Evolutionary conservation across 208 protist genomes (phyloP), one percentile per base, ranked within the genome.

Genomic region (Trypanosoma boissoni): DNA sequence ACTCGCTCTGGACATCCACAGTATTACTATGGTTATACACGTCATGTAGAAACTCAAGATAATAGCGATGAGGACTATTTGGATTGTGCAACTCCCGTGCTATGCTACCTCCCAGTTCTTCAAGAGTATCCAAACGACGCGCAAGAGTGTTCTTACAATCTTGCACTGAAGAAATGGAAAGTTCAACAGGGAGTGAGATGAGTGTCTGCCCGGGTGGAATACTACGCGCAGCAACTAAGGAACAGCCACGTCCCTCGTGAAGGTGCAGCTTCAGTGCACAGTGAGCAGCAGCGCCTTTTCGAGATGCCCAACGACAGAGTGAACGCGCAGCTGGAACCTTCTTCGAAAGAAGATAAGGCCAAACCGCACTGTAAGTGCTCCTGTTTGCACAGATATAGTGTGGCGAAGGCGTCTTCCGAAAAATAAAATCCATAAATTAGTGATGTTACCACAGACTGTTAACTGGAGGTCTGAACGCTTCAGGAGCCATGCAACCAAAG

Each of bases 11-110:
- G 6, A 26, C 49, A 4, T 58, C 58, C n/a, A 83, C 81, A 16
- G 78, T 77, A 3, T 41, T 43, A 34, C 83, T 80, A 6, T 60
- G 45, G 56, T 94, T 92, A 78, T 92, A 78, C 1, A 92, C 54
- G 55, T 95, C 88, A 68, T 92, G 74, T 41, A 95, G 66, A 58
- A 95, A 91, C 66, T 95, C 84, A 18, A 88, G 63, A 58, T 95
- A 95, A 26, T 39, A 37, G 6, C 75, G 71, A 55, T 86, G 69
- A 27, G 63, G 60, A 31, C 88, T 83, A 37, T 54, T 52, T 0
- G 60, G 74, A 64, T 91, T 79, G 70, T 92, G 77, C 36, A 95
- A 78, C 27, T 88, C 70, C 14, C 84, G 88, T 18, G 66, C 74
- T n/a, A 94, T 43, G n/a, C 75, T 50, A 39, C 58, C 52, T 8